phyloP scores from a whole-genome alignment of 2,329 filamentous ascomycete genomes.

The Calycina herbarum region DNA sequence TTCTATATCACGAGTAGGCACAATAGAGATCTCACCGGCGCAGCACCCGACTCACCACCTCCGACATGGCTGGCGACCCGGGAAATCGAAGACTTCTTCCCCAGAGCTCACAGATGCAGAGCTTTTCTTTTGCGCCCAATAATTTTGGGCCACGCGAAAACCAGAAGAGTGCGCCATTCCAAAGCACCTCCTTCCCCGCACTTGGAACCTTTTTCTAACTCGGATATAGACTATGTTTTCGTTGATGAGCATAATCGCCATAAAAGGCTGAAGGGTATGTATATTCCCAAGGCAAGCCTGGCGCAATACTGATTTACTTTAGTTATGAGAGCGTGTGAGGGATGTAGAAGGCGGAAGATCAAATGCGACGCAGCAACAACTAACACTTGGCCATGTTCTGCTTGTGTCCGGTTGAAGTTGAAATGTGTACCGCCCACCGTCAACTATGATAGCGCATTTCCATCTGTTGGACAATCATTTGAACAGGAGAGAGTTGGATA shows the following conservation, averaged over 20 bases:
- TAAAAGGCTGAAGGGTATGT: slow-evolving; percentile 86
- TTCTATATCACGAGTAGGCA: slow-evolving; percentile 9
- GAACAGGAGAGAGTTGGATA: slow-evolving; percentile 50
- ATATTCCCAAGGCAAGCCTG: neutral
- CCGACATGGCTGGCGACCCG: slow-evolving; percentile 62
- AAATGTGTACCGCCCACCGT: slow-evolving; percentile 78
- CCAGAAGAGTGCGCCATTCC: slow-evolving; percentile 70
- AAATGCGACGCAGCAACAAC: slow-evolving; percentile 97
- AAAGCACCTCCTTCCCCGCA: neutral
- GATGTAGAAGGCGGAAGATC: slow-evolving; percentile 92
- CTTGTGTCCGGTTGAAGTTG: slow-evolving; percentile 87
- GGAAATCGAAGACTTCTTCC: slow-evolving; percentile 62
- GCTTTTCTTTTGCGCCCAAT: slow-evolving; percentile 72
- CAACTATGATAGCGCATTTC: slow-evolving; percentile 38
- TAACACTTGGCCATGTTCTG: slow-evolving; percentile 95
- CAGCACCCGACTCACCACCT: slow-evolving; percentile 17
- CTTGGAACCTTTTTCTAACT: slow-evolving; percentile 35
- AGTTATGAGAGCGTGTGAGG: slow-evolving; percentile 98
- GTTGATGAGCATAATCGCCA: slow-evolving; percentile 98
- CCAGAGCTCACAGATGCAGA: slow-evolving; percentile 69
- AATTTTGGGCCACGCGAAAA: slow-evolving; percentile 68
- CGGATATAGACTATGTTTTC: slow-evolving; percentile 84
- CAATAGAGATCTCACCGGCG: slow-evolving; percentile 10
- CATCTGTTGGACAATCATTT: slow-evolving; percentile 42
- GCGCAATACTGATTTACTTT: slow-evolving; percentile 26